Conservation (phyloP, 805 yeast genomes). For the Yarrowia hollandica region DNA sequence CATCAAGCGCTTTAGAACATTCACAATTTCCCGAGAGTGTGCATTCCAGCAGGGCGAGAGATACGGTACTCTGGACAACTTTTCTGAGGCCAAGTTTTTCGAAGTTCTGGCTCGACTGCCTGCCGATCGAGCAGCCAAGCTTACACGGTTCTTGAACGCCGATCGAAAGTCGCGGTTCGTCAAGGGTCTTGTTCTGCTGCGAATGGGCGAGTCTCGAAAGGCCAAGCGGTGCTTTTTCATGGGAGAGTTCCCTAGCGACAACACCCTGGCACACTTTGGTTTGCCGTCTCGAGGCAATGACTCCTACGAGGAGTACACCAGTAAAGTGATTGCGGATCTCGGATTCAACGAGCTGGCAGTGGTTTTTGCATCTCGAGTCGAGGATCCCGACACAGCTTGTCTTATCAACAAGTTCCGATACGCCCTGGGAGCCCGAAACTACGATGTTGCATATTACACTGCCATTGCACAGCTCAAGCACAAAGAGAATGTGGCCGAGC, state of each 20-base stretch:
- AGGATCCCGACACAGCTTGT: neutral
- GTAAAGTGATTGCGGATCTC: neutral
- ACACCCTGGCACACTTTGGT: neutral
- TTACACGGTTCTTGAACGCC: neutral
- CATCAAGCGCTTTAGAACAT: neutral
- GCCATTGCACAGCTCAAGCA: conserved; percentile 9
- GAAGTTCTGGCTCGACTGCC: neutral
- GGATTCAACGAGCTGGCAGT: conserved; percentile 7
- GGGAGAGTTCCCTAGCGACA: conserved; percentile 1
- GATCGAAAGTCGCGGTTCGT: neutral
- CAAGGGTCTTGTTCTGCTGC: conserved; percentile 19
- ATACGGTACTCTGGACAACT: conserved; percentile 9
- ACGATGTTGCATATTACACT: conserved; percentile 23
- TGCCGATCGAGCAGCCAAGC: conserved; percentile 11
- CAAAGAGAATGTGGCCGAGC: neutral
- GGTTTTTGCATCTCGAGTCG: neutral
- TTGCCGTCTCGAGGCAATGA: neutral
- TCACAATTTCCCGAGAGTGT: conserved; percentile 21
- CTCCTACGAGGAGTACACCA: neutral
- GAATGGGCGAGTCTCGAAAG: conserved; percentile 16
- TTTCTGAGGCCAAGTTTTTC: neutral
- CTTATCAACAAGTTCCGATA: conserved; percentile 1
- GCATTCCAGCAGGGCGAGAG: conserved; percentile 25
- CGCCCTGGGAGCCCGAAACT: conserved; percentile 19
- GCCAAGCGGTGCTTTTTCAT: conserved; percentile 14